A percentile compares a stretch with the other conserved stretches of the same genome.
Evolutionary conservation across 1,139 yeast genomes (phyloP).

Genomic region (Geotrichum citri-aurantii): DNA sequence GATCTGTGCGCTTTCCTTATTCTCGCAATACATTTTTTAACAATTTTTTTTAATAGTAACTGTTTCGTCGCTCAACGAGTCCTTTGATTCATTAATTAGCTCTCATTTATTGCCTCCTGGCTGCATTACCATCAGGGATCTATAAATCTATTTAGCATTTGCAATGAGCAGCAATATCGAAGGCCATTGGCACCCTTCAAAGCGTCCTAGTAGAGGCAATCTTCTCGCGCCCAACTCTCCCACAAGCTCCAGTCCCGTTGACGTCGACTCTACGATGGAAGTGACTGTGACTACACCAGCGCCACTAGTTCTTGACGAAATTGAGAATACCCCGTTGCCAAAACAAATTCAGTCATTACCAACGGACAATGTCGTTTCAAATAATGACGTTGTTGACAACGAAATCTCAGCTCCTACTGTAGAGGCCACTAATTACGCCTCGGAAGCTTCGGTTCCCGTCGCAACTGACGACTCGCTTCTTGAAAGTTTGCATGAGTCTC

Average conservation of each 20-base stretch:
- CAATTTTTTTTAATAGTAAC: not conserved
- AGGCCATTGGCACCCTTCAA: conserved; percentile 12
- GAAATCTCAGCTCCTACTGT: not conserved
- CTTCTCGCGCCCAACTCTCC: not conserved
- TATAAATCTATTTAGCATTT: not conserved
- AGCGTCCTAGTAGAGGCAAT: conserved; percentile 4
- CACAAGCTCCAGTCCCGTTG: not conserved
- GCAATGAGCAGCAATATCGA: not conserved
- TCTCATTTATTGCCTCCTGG: too few species aligned
- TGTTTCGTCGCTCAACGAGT: not conserved
- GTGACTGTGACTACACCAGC: not conserved
- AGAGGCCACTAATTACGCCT: not conserved
- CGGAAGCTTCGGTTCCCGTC: not conserved
- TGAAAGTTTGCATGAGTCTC: not conserved
- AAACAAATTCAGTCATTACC: not conserved
- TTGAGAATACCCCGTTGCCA: not conserved
- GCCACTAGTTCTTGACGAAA: not conserved
- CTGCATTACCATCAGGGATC: not conserved
- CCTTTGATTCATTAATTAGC: too few species aligned
- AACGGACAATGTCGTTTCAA: not conserved
- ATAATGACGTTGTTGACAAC: not conserved
- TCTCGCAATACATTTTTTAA: not conserved
- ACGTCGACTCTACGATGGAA: not conserved
- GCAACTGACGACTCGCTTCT: not conserved
- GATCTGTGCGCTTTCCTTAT: not conserved